Base-by-base conservation (phyloP, 306 rosid species). In the Pyrus pyrifolia region DNA sequence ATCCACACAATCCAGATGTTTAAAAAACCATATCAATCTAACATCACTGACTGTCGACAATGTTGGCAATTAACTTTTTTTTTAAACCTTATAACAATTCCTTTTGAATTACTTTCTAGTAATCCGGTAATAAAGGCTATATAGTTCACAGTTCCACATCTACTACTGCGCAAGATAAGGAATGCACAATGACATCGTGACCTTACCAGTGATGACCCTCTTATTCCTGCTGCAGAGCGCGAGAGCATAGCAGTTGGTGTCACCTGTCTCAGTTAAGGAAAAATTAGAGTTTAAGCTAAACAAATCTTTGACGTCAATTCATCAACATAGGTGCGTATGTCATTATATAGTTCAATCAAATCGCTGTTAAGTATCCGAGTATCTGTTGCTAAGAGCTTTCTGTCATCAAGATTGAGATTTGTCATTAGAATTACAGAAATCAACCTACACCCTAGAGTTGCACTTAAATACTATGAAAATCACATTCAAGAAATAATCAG, bases 231-330 rank as follows among this genome's bases (percentile, higher is more conserved):
- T 19, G 91, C 90, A 72, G 96, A 78, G 30, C 98, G 97, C 13
- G 98, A 94, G 74, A 94, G 96, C 93, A 91, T 85, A 15, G 96
- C 97, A 84, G 78, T 88, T 38, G 95, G 94, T 65, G 98, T 94
- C 83, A 94, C 98, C 98, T 93, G 85, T 81, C 82, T 68, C 69
- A 30, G n/a, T 69, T 55, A 82, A 75, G 66, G 59, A 80, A 71
- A 72, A 81, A 66, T 61, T 33, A 9, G 19, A 31, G 63, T 30
- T 49, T 46, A 5, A 31, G 27, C 52, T 9, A 33, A 75, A 51
- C 22, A 49, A 6, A 33, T 15, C 62, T 14, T 8, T 31, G 22
- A 30, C 8, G 22, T 40, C 21, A 63, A 15, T n/a, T 63, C 42
- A 63, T 63, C 42, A 61, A 27, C 38, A 63, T 6, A 59, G 67